Evolutionary conservation across 2,329 filamentous ascomycete species (phyloP).

Genomic region (Zopfia rhizophila): DNA sequence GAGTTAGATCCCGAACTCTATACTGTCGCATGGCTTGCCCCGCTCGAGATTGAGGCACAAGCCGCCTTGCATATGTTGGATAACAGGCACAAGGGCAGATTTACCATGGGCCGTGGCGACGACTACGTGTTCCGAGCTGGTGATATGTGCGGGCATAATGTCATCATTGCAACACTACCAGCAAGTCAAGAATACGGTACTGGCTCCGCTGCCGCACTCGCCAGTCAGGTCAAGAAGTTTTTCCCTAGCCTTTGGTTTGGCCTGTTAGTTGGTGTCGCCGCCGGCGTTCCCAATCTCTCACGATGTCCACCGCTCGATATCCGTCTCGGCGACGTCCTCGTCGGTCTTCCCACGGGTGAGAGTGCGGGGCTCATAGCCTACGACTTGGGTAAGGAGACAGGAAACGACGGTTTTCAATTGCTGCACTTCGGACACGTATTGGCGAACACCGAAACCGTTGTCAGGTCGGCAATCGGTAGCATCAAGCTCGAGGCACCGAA

Average conservation of each 20-base stretch:
- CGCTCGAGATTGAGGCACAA: too few relatives aligned
- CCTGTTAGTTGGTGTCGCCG: slow-evolving; percentile 51
- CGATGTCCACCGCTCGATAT: slow-evolving; percentile 44
- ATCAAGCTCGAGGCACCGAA: slow-evolving; percentile 39
- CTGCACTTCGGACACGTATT: neutral
- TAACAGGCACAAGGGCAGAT: too few relatives aligned
- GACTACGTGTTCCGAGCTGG: too few relatives aligned
- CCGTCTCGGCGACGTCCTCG: slow-evolving; percentile 53
- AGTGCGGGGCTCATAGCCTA: slow-evolving; percentile 40
- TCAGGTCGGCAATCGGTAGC: slow-evolving; percentile 48
- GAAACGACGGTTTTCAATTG: too few relatives aligned
- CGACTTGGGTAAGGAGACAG: too few relatives aligned
- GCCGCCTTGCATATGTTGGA: too few relatives aligned
- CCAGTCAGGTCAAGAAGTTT: slow-evolving; percentile 46
- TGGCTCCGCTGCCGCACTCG: slow-evolving; percentile 48
- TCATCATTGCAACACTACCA: too few relatives aligned
- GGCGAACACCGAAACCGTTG: slow-evolving; percentile 37
- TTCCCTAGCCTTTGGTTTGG: slow-evolving; percentile 53
- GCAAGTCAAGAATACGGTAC: too few relatives aligned
- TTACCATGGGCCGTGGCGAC: too few relatives aligned
- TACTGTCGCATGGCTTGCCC: too few relatives aligned
- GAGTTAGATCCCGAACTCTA: too few relatives aligned
- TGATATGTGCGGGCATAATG: too few relatives aligned
- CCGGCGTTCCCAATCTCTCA: slow-evolving; percentile 44
- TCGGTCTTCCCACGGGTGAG: slow-evolving; percentile 36